phyloP scores from a whole-genome alignment of 805 yeast genomes.

The Candida caryicola region DNA sequence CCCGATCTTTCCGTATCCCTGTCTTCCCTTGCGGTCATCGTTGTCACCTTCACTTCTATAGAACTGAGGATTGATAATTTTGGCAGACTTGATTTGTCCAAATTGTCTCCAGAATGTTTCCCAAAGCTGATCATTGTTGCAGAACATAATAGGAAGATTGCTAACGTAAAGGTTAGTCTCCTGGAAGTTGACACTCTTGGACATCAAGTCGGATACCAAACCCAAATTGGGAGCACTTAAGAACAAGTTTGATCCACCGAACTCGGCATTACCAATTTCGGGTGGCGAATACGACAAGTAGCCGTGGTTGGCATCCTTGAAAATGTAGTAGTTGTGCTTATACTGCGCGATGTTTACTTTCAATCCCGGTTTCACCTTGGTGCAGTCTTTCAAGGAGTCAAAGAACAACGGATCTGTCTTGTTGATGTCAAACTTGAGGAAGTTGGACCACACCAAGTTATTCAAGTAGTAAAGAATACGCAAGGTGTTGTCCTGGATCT shows the following conservation, averaged over 20 bases:
- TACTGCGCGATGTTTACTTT: conserved; percentile 34
- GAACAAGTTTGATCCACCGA: not conserved
- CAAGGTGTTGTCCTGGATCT: conserved; percentile 46
- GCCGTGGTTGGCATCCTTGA: conserved; percentile 4
- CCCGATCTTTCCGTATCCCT: conserved; percentile 35
- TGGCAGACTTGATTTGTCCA: conserved; percentile 39
- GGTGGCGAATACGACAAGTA: not conserved
- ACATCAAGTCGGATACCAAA: conserved; percentile 10
- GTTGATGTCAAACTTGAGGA: conserved; percentile 13
- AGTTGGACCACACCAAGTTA: conserved; percentile 46
- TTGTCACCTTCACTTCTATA: conserved; percentile 20
- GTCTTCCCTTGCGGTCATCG: conserved; percentile 2
- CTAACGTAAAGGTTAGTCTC: conserved; percentile 75
- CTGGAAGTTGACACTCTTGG: conserved; percentile 40
- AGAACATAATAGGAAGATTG: conserved; percentile 53
- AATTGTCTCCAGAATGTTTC: conserved; percentile 38
- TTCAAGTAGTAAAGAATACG: conserved; percentile 48
- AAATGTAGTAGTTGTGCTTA: conserved; percentile 33
- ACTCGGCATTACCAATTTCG: not conserved
- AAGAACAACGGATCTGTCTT: conserved; percentile 8
- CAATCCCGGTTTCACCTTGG: conserved; percentile 9
- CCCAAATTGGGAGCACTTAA: conserved; percentile 5
- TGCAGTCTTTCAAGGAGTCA: conserved; percentile 1
- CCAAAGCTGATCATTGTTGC: conserved; percentile 50
- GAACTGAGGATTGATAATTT: conserved; percentile 42